Evolutionary conservation across 495 filamentous ascomycete genomes (phyloP).

Genomic region (Podospora didyma): DNA sequence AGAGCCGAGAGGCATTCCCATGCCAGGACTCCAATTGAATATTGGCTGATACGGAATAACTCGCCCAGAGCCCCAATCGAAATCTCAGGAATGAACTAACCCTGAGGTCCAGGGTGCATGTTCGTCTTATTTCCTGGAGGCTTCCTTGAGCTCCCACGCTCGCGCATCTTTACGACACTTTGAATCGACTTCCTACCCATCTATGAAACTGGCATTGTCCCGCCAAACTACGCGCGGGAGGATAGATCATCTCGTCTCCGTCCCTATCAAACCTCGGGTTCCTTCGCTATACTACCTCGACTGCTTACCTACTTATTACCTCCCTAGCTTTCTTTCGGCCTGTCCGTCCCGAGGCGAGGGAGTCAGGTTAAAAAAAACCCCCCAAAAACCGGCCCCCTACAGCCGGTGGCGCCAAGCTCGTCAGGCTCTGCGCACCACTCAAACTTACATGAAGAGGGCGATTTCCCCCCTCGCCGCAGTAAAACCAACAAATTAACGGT

Average conservation of each 20-base stretch:
- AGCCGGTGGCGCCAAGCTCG: background rate
- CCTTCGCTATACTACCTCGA: background rate
- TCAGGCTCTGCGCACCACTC: background rate
- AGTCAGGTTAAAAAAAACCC: background rate
- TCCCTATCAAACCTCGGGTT: background rate
- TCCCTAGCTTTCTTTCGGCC: background rate
- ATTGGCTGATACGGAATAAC: too few relatives aligned
- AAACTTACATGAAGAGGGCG: background rate
- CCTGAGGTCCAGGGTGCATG: too few relatives aligned
- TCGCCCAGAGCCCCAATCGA: too few relatives aligned
- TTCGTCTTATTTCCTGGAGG: too few relatives aligned
- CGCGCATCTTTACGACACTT: too few relatives aligned
- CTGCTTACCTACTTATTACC: background rate
- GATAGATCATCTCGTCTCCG: background rate
- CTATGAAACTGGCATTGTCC: too few relatives aligned
- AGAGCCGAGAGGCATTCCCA: background rate
- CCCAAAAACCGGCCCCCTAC: background rate
- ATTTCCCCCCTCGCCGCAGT: background rate
- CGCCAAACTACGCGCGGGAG: background rate
- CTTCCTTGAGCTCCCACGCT: too few relatives aligned
- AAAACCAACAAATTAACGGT: background rate
- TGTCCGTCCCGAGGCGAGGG: constrained; percentile 8
- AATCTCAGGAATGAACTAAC: too few relatives aligned
- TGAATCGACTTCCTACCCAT: too few relatives aligned
- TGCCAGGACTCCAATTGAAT: too few relatives aligned